Base-by-base conservation (phyloP, 495 filamentous ascomycete species). In the Trichocladium antarcticum region DNA sequence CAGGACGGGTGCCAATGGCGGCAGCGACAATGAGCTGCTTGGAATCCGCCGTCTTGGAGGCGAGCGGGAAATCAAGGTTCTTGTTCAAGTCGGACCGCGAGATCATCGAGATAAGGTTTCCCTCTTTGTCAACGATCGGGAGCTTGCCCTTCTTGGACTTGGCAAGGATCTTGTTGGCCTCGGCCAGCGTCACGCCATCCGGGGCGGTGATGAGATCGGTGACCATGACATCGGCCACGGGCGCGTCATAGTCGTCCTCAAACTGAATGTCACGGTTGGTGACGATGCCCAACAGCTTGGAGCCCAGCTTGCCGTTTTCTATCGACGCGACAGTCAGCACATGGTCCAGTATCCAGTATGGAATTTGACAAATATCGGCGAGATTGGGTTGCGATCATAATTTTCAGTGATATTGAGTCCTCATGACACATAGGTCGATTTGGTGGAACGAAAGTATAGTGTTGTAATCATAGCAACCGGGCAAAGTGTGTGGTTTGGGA, bases 111-210 rank as follows among this genome's bases (percentile, higher is more conserved):
- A 95, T 81, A 20, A 97, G 78, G 71, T 95, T 94, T 50, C 83
- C 84, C 22, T 82, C 70, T 32, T 77, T 66, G 66, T 99, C 93
- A 28, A 99, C 83, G 53, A 97, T 95, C 34, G 93, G 92, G 39
- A 99, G 81, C 73, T 99, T 99, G 69, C 92, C 92, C 75, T 97
- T 99, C 81, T 96, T 96, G 22, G 93, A 97, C 63, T 83, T 79
- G 59, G 85, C 83, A 17, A 99, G 83, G 57, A 97, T 92, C 44
- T 79, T 78, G 68, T 99, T 99, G 56, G 92, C 92, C 68, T 95
- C 87, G 43, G 77, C 60, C 19, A 99, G 77, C 37, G 79, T 86
- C 42, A 93, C 89, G 37, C 92, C 93, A 49, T 81, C 72, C 27
- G 79, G 80, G 42, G 92, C 92, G 37, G 93, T 99, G 64, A 95